A percentile compares a stretch with the other conserved stretches of the same genome.
These are phyloP conservation scores for Tagetes patula DNA, from an alignment of 129 eudicot genomes.

Conservation along the genomic window DNA sequence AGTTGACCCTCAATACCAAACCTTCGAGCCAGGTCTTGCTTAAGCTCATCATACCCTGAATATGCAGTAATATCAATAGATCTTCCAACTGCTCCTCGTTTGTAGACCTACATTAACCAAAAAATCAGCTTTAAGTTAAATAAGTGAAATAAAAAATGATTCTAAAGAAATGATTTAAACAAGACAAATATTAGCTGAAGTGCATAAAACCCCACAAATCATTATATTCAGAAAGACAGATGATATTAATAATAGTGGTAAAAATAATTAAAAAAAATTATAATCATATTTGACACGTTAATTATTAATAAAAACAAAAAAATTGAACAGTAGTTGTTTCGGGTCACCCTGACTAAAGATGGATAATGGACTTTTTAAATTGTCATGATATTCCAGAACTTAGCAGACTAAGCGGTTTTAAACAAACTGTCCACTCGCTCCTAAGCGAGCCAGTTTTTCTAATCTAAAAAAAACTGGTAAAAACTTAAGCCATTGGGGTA, in stretches of 20 bases:
- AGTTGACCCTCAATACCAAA: constrained; percentile 95
- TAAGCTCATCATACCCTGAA: constrained; percentile 86
- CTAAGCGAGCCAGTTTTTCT: no score
- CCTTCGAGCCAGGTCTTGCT: constrained; percentile 87
- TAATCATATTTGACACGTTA: not conserved
- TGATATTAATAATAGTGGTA: not conserved
- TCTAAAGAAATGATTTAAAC: not conserved
- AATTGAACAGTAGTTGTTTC: no score
- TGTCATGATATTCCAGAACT: not conserved
- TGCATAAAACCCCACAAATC: not conserved
- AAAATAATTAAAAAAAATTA: not conserved
- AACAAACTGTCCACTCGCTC: not conserved
- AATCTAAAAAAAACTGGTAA: not conserved
- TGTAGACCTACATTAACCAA: constrained; percentile 63
- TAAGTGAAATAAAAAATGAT: not conserved
- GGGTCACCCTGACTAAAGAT: not conserved
- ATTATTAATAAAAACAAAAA: not conserved
- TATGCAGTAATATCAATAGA: constrained; percentile 86
- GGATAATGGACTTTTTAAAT: not conserved
- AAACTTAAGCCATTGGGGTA: not conserved
- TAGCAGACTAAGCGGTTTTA: not conserved
- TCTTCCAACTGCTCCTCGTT: constrained; percentile 98
- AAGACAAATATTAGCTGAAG: not conserved
- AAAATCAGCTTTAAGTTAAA: not conserved
- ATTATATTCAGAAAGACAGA: not conserved